Conservation (phyloP, 495 filamentous ascomycete genomes). For the Jackrogersella multiformis region DNA sequence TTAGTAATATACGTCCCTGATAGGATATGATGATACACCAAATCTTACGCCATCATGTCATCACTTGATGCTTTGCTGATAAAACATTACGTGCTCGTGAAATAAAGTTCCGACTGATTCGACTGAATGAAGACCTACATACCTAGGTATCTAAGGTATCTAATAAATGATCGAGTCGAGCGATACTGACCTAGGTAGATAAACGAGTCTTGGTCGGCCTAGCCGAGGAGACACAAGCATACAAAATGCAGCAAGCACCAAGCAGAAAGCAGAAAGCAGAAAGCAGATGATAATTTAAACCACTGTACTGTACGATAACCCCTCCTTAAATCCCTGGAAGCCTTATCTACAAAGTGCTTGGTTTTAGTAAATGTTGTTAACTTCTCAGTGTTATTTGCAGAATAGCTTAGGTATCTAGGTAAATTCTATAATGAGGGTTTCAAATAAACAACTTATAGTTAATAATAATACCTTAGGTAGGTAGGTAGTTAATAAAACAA, state of each 20-base stretch:
- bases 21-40: constrained; percentile 36
- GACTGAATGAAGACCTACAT: constrained; percentile 5
- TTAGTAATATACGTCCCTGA: constrained; percentile 32
- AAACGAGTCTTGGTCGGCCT: constrained; percentile 6
- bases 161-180: constrained; percentile 14
- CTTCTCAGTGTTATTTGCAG: not conserved
- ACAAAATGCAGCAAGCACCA: not conserved
- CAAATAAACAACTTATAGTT: constrained; percentile 14
- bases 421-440: too few relatives aligned
- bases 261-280: constrained; percentile 22
- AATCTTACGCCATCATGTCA: constrained; percentile 45
- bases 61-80: constrained; percentile 35
- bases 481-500: too few relatives aligned
- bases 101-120: constrained; percentile 18
- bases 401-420: too few relatives aligned
- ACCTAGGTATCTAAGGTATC: too few relatives aligned
- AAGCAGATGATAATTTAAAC: constrained; percentile 32
- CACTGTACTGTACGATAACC: constrained; percentile 35
- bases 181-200: constrained; percentile 23
- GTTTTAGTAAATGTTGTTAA: constrained; percentile 1
- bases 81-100: constrained; percentile 39
- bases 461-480: not conserved
- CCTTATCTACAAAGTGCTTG: not conserved
- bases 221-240: constrained; percentile 11
- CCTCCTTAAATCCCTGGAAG: constrained; percentile 40